Evolutionary conservation across 495 filamentous ascomycete genomes (phyloP), one percentile per base, ranked within the genome.

Genomic region (Xylaria bambusicola): DNA sequence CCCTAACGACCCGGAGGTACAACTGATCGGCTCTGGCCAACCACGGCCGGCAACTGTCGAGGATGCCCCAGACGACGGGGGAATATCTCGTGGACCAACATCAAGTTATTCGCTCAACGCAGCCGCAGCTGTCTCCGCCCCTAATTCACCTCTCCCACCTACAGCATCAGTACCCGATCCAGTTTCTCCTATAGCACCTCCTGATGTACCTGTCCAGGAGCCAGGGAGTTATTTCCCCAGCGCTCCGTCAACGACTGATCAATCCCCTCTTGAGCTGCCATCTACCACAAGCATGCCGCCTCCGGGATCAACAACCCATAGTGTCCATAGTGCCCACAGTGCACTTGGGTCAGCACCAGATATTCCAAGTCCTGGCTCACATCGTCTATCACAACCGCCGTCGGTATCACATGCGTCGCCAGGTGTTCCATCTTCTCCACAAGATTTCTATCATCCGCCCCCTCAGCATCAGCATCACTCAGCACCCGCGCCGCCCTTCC

Each of bases 1-100:
- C 61, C 79, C 81, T 1, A 77, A 82, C 53, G 86, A 88, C 53
- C 79, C 81, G n/a, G 87, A 87, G 38, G 84, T 87, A 17, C 81
- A 84, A 68, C 71, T 76, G 41, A 82, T 73, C 68, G 81, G 56
- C 64, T 74, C 62, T 49, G 59, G 67, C 10, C 70, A 66, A 57
- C 74, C 82, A 42, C 84, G 85, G 53, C 78, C 86, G 4, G 76
- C 58, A 18, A 85, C 81, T 1, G 82, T 92, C 15, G 82, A 83
- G 49, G 79, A 83, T 7, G 76, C 72, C 0, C 77, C 80, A 8
- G 82, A 85, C 56, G 76, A 74, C 13, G 75, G 74, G 12, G 53
- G 68, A 33, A 46, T 66, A 3, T 63, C 48, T 64, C 69, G 71
- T 62, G 67, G 69, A 45, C 60, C 69, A n/a, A 64, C 69, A 35